Percentiles rank a stretch among this genome's conserved stretches.
Evolutionary conservation across 352 stramenopile genomes (phyloP).

Genomic region (Phytopythium montanum): DNA sequence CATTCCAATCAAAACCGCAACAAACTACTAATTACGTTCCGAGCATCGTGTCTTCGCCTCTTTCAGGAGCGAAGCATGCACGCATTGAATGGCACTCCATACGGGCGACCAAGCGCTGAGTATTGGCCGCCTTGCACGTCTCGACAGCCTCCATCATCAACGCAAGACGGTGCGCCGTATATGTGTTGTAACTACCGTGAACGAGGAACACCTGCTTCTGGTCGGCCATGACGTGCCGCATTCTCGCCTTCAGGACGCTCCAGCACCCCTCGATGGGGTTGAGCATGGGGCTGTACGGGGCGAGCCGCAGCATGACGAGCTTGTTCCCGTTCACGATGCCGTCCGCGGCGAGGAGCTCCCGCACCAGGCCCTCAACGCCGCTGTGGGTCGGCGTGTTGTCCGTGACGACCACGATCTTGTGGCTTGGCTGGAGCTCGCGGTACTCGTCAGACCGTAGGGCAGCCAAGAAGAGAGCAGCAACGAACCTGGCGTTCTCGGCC

Average conservation of each 20-base stretch:
- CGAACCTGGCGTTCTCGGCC: conserved; percentile 15
- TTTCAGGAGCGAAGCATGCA: too few species aligned
- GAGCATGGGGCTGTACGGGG: conserved; percentile 18
- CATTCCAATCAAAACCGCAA: too few species aligned
- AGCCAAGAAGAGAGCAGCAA: conserved; percentile 18
- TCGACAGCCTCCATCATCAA: conserved; percentile 5
- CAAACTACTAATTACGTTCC: too few species aligned
- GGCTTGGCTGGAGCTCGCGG: conserved; percentile 1
- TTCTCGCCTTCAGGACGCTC: conserved; percentile 14
- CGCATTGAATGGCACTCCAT: conserved; percentile 8
- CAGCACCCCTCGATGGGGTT: conserved; percentile 22
- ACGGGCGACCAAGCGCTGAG: conserved; percentile 1
- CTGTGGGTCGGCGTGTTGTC: conserved; percentile 17
- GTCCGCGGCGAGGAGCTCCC: conserved; percentile 7
- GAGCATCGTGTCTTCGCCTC: too few species aligned
- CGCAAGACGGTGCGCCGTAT: conserved; percentile 2
- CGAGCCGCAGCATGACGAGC: conserved; percentile 8
- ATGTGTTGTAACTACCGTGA: conserved; percentile 7
- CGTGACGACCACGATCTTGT: conserved; percentile 18
- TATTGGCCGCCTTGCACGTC: not conserved
- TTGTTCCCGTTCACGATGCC: conserved; percentile 11
- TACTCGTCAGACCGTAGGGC: conserved; percentile 12
- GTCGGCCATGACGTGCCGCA: conserved; percentile 5
- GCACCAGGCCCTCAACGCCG: conserved; percentile 5
- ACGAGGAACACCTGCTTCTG: conserved; percentile 14